Conservation (phyloP, 108 stramenopile genomes). For the Seminavis robusta region DNA sequence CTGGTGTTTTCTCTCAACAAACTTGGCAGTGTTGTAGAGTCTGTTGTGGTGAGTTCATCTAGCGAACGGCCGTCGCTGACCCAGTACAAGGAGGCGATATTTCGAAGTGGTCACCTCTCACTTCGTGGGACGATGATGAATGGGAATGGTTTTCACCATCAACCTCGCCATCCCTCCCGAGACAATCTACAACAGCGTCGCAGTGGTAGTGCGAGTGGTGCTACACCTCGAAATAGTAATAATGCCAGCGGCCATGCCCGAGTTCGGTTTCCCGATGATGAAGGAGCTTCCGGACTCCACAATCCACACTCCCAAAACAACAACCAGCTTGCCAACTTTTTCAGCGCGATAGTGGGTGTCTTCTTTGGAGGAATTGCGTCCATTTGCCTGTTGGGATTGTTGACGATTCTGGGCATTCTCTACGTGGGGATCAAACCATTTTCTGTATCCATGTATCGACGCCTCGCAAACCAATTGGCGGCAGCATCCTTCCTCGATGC, state of each 20-base stretch:
- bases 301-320: neutral
- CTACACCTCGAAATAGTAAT: neutral
- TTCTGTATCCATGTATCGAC: slow-evolving; percentile 40
- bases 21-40: too few species aligned
- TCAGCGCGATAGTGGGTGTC: slow-evolving; percentile 4
- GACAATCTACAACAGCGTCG: slow-evolving; percentile 20
- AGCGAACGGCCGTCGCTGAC: too few species aligned
- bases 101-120: too few species aligned
- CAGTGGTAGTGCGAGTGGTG: slow-evolving; percentile 12
- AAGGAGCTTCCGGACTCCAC: neutral
- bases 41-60: too few species aligned
- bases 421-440: slow-evolving; percentile 59
- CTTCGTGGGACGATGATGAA: slow-evolving; percentile 1
- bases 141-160: neutral
- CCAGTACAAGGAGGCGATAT: too few species aligned
- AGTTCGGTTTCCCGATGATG: slow-evolving; percentile 7
- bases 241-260: neutral
- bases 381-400: slow-evolving; percentile 29
- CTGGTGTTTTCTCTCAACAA: too few species aligned
- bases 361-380: slow-evolving; percentile 16
- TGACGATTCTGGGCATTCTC: slow-evolving; percentile 31
- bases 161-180: slow-evolving; percentile 19
- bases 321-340: neutral
- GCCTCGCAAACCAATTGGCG: slow-evolving; percentile 39
- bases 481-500: slow-evolving; percentile 56